phyloP scores from a whole-genome alignment of 2,329 filamentous ascomycete species.

The Cladophialophora yegresii region DNA sequence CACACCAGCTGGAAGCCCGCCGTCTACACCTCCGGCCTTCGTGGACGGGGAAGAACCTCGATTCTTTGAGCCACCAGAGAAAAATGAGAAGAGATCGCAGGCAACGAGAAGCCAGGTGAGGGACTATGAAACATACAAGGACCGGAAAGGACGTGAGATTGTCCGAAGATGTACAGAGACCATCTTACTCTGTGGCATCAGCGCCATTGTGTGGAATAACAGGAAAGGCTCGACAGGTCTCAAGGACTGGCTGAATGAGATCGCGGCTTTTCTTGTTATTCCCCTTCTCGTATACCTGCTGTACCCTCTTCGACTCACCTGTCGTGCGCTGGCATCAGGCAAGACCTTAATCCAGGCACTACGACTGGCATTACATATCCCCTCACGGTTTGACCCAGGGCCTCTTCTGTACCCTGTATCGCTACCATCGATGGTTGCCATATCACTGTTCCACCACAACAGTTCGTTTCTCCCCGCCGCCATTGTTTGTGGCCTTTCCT shows the following conservation, averaged over 20 bases:
- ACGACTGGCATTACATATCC: slow-evolving; percentile 57
- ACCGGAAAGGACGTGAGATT: slow-evolving; percentile 46
- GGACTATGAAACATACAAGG: slow-evolving; percentile 37
- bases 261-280: slow-evolving; percentile 24
- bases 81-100: slow-evolving; percentile 19
- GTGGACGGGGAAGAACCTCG: slow-evolving; percentile 24
- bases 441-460: slow-evolving; percentile 68
- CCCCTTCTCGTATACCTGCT: slow-evolving; percentile 29
- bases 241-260: slow-evolving; percentile 27
- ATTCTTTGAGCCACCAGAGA: slow-evolving; percentile 24
- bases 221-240: slow-evolving; percentile 16
- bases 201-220: slow-evolving; percentile 36
- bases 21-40: slow-evolving; percentile 34
- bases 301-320: slow-evolving; percentile 30
- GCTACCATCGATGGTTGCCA: slow-evolving; percentile 73
- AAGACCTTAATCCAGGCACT: slow-evolving; percentile 23
- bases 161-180: slow-evolving; percentile 57
- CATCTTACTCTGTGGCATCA: slow-evolving; percentile 56
- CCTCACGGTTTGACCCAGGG: slow-evolving; percentile 82
- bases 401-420: slow-evolving; percentile 82
- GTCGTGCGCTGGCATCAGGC: slow-evolving; percentile 19
- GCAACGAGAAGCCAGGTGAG: slow-evolving; percentile 11
- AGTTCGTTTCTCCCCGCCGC: slow-evolving; percentile 70
- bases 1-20: slow-evolving; percentile 32
- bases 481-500: slow-evolving; percentile 75